Base-by-base conservation (phyloP, 352 stramenopile genomes). In the Thraustochytrium striatum region DNA sequence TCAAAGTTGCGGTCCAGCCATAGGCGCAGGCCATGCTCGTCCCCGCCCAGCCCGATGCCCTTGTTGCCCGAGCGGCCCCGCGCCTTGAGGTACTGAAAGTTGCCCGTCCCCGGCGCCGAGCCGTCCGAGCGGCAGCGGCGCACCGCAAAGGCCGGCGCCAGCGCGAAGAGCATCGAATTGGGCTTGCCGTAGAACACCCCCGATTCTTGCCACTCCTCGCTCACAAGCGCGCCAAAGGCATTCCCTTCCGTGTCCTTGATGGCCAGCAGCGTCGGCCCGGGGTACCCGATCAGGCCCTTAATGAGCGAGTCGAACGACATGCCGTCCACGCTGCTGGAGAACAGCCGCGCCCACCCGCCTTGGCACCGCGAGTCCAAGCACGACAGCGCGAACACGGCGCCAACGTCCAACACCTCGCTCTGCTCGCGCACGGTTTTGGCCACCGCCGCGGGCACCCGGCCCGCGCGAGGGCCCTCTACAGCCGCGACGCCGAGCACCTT, bases 221-320 rank as follows among this genome's bases (percentile, higher is more conserved):
- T 55, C 25, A 61, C 65, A 3, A 75, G 39, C 3, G 32, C 65
- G 21, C 65, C 65, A 30, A 75, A 75, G 5, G 39, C 44, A 43
- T 61, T 75, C 13, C 65, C 65, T 9, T 75, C 65, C 13, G 65
- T 38, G 36, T 75, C 65, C 21, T 38, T 9, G 16, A 75, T n/a
- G 8, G 30, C 65, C 5, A 75, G 16, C 43, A 75, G 52, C 50
- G 65, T 62, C 25, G 65, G 65, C 30, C 65, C 65, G 0, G 39
- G 11, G 41, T 75, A 75, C 25, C 65, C 65, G 21, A 75, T n/a
- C 16, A 75, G n/a, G 13, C 33, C 39, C 5, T 75, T 75, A 32
- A 28, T 16, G 19, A 75, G 65, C 65, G 39, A 47, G 36, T 75
- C 65, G 36, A 75, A 75, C 21, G 43, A 62, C 65, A 75, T 75